These are phyloP conservation scores for Blattamonas nauphoetae DNA, from an alignment of 78 protist genomes.

Conservation along the genomic window DNA sequence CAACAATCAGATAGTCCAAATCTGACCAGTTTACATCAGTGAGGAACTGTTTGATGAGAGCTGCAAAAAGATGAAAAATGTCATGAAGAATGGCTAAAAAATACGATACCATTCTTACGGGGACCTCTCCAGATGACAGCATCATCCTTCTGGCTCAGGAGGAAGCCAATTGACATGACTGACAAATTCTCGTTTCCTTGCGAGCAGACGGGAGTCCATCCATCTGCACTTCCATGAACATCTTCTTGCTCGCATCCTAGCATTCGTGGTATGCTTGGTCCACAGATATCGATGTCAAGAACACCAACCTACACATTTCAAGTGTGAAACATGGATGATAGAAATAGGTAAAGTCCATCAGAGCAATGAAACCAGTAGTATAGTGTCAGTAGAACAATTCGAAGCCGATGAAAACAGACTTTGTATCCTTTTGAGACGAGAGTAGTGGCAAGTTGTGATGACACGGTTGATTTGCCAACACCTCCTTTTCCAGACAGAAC, in stretches of 20 bases:
- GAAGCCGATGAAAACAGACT: not conserved
- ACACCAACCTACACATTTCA: slow-evolving; percentile 67
- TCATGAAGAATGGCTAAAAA: not conserved
- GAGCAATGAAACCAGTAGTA: too few relatives aligned
- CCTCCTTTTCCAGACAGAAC: slow-evolving; percentile 97
- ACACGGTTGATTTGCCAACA: slow-evolving; percentile 89
- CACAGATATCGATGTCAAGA: slow-evolving; percentile 94
- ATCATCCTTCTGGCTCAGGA: slow-evolving; percentile 62
- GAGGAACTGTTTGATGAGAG: slow-evolving; percentile 87
- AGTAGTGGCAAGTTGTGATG: slow-evolving; percentile 75
- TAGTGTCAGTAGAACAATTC: not conserved
- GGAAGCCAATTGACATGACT: slow-evolving; percentile 86
- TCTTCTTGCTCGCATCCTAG: slow-evolving; percentile 50
- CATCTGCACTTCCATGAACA: slow-evolving; percentile 33
- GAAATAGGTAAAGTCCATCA: too few relatives aligned
- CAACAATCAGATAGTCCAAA: slow-evolving; percentile 83
- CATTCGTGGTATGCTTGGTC: slow-evolving; percentile 86
- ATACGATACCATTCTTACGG: slow-evolving; percentile 63
- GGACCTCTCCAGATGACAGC: slow-evolving; percentile 99
- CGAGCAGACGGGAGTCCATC: slow-evolving; percentile 51
- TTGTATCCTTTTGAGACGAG: slow-evolving; percentile 37
- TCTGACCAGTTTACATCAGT: slow-evolving; percentile 92
- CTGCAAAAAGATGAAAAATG: slow-evolving; percentile 24
- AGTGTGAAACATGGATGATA: not conserved
- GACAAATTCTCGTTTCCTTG: slow-evolving; percentile 75